Percentiles rank a stretch among this genome's conserved stretches.
Evolutionary conservation across 2,329 filamentous ascomycete genomes (phyloP).

Genomic region (Emergomyces pasteurianus): DNA sequence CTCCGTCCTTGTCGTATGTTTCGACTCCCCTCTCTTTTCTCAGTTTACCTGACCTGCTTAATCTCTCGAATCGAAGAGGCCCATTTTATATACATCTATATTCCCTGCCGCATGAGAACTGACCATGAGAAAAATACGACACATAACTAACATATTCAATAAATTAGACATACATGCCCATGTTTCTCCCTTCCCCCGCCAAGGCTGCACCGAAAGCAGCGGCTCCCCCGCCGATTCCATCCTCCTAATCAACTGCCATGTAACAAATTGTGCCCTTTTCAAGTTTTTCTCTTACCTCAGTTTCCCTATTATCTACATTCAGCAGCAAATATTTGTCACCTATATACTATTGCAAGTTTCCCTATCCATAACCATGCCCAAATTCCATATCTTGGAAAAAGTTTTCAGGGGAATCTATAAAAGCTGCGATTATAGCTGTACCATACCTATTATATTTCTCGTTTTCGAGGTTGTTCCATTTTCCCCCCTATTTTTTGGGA

Average conservation of each 20-base stretch:
- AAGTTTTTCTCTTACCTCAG: no score
- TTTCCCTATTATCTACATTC: background rate
- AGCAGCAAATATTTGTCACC: background rate
- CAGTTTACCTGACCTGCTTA: background rate
- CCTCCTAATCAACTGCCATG: background rate
- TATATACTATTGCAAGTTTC: background rate
- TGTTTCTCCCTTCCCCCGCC: slow-evolving; percentile 49
- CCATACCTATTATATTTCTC: background rate
- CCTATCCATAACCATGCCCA: background rate
- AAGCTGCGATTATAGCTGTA: background rate
- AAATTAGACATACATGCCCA: slow-evolving; percentile 49
- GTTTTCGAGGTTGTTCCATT: background rate
- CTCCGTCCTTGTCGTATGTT: slow-evolving; percentile 42
- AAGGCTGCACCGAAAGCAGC: slow-evolving; percentile 27
- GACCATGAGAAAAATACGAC: background rate
- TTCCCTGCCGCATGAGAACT: background rate
- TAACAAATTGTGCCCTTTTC: background rate
- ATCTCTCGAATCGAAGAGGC: background rate
- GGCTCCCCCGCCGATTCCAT: slow-evolving; percentile 37
- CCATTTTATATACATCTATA: no score
- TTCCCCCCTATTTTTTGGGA: background rate
- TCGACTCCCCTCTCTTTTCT: background rate
- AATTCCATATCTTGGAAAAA: background rate
- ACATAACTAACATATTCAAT: slow-evolving; percentile 5
- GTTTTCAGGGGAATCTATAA: background rate